Evolutionary conservation across 2,329 filamentous ascomycete species (phyloP), one percentile per base, ranked within the genome.

Genomic region (Boeremia lycopersici): DNA sequence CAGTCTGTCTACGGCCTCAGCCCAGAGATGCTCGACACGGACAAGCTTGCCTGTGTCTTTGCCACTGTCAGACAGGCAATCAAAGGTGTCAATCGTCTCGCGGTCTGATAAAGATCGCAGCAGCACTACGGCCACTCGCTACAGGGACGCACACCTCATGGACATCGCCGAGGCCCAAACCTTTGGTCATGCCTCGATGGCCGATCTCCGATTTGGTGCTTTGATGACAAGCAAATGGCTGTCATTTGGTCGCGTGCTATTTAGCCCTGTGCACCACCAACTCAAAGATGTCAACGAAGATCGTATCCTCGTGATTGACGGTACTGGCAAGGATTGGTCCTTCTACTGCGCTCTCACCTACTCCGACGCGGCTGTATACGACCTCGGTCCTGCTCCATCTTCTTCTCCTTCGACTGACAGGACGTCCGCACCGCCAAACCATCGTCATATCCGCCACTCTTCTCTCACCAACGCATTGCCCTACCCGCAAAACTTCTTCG

Each of bases 191-290:
- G 68, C 71, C 4, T 74, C 86, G 0, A 87, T 89, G 70, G 88
- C 91, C 57, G 91, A 92, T 67, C 82, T 95, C 19, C 83, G 90
- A 2, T 87, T 91, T 13, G 90, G 88, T 4, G 91, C 90, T 2
- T 86, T 95, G 79, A 92, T 90, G 56, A 90, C 92, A 23, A 92
- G 89, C 80, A 93, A 93, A 69, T 95, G 90, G 90, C 83, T 95
- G 23, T 91, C 89, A 0, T 93, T 93, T 70, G 90, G 90, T 1
- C 88, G 91, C 63, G 89, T 93, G 0, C 79, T 95, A 4, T 93
- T 95, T 76, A 92, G 89, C 63, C 90, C 91, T 10, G 86, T 89
- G 5, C 85, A 90, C 25, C 87, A 90, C 40, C 87, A 91, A 61
- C 81, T 93, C 19, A 76, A 84, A 34, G 77, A 84, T 15, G 77